These are phyloP conservation scores for Myriosclerotinia duriaeana DNA, from an alignment of 2,329 filamentous ascomycete species.

Conservation along the genomic window DNA sequence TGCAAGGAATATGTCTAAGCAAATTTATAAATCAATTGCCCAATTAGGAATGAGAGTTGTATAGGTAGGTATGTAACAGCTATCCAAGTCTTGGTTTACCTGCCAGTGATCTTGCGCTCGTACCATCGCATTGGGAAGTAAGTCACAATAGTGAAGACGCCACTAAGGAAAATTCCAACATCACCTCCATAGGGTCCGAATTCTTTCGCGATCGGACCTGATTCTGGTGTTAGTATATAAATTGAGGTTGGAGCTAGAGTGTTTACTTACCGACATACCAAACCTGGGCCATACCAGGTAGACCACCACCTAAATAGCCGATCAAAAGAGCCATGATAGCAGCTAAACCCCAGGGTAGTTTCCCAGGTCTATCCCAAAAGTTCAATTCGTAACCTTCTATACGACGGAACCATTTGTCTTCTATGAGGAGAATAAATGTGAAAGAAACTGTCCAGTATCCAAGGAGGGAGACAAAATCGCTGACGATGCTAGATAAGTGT, in stretches of 20 bases:
- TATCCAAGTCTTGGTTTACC: slow-evolving; percentile 21
- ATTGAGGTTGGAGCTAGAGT: not conserved
- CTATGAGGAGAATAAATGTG: slow-evolving; percentile 37
- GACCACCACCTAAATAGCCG: slow-evolving; percentile 38
- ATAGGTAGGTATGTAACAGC: not conserved
- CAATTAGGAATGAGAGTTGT: not conserved
- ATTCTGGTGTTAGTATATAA: not conserved
- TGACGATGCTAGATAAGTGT: slow-evolving; percentile 36
- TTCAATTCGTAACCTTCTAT: slow-evolving; percentile 36
- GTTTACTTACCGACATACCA: slow-evolving; percentile 37
- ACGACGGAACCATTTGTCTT: slow-evolving; percentile 36
- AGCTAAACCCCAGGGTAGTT: slow-evolving; percentile 38
- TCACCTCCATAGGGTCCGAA: slow-evolving; percentile 38
- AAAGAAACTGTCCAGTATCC: slow-evolving; percentile 40
- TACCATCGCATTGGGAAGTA: slow-evolving; percentile 37
- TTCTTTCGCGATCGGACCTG: slow-evolving; percentile 37
- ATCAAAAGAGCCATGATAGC: slow-evolving; percentile 35
- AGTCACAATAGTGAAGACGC: slow-evolving; percentile 34
- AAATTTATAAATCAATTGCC: not conserved
- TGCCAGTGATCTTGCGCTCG: slow-evolving; percentile 35
- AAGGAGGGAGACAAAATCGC: slow-evolving; percentile 38
- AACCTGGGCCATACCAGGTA: slow-evolving; percentile 39
- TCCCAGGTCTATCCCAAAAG: slow-evolving; percentile 35
- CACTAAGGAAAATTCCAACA: slow-evolving; percentile 37
- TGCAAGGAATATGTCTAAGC: not conserved